Evolutionary conservation across 495 filamentous ascomycete species (phyloP).

Genomic region (Corynascus novoguineensis): DNA sequence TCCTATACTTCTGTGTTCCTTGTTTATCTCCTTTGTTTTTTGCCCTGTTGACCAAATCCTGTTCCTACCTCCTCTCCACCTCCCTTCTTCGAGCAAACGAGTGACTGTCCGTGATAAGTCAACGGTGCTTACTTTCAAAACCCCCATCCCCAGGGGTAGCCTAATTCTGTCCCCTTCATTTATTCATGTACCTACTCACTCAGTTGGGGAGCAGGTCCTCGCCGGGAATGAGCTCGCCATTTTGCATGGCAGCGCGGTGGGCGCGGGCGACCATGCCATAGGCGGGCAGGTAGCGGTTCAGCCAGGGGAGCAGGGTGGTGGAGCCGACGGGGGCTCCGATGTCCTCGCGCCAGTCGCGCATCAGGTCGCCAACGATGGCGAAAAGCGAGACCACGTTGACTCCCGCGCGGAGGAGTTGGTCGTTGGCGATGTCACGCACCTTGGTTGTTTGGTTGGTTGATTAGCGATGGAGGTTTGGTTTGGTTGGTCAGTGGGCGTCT

Average conservation of each 20-base stretch:
- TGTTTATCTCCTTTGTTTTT: too few relatives aligned
- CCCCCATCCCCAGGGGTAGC: too few relatives aligned
- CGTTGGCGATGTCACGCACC: conserved; percentile 53
- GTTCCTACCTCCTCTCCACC: too few relatives aligned
- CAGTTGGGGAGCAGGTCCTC: conserved; percentile 33
- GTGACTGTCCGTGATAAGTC: too few relatives aligned
- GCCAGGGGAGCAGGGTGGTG: conserved; percentile 54
- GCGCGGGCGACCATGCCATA: conserved; percentile 44
- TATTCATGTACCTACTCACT: not conserved
- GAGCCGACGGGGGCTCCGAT: conserved; percentile 64
- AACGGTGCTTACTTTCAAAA: too few relatives aligned
- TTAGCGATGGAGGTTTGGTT: not conserved
- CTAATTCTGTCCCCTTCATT: not conserved
- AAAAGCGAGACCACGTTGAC: conserved; percentile 63
- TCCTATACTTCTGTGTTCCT: too few relatives aligned
- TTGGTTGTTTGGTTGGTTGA: conserved; percentile 13
- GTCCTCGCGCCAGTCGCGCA: conserved; percentile 76
- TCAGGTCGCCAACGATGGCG: conserved; percentile 63
- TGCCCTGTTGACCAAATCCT: too few relatives aligned
- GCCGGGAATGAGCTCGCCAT: conserved; percentile 43
- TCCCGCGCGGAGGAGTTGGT: conserved; percentile 60
- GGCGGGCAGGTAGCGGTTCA: conserved; percentile 53
- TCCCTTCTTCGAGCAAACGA: too few relatives aligned
- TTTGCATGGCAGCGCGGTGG: conserved; percentile 39
- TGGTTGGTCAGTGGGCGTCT: not conserved